Percentiles rank a stretch among this genome's conserved stretches.
Conservation (phyloP, 768 basidiomycete genomes). For the Chalciporus chontae region DNA sequence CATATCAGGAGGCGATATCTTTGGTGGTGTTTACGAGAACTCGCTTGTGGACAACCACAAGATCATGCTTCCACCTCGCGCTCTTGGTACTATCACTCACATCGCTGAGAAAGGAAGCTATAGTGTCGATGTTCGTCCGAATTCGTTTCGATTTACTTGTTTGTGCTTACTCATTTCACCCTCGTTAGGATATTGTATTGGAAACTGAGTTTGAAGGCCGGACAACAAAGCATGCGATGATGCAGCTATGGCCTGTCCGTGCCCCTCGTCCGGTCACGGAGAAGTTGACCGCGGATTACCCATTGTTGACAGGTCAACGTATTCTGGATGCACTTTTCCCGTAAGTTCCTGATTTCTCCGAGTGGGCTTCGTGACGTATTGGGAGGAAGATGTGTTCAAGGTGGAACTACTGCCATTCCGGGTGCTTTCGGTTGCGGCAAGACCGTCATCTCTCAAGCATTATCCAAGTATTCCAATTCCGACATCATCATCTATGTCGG, state of each 20-base stretch:
- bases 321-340: conserved; percentile 97
- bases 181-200: conserved; percentile 78
- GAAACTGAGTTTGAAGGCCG: conserved; percentile 99
- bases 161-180: conserved; percentile 1
- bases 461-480: conserved; percentile 98
- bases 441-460: conserved; percentile 97
- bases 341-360: conserved; percentile 39
- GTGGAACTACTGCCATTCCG: conserved; percentile 95
- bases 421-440: conserved; percentile 99
- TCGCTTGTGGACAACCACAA: conserved; percentile 96
- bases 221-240: conserved; percentile 88
- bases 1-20: conserved; percentile 95
- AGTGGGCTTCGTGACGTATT: not conserved
- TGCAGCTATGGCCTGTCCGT: conserved; percentile 99
- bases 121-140: conserved; percentile 69
- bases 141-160: not conserved
- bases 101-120: conserved; percentile 95
- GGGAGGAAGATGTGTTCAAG: conserved; percentile 78
- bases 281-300: conserved; percentile 90
- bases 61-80: conserved; percentile 92
- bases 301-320: conserved; percentile 93
- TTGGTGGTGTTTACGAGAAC: conserved; percentile 94
- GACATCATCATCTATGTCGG: conserved; percentile 99
- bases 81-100: conserved; percentile 90
- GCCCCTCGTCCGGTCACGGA: conserved; percentile 95